These are phyloP conservation scores for Nyssa sinensis DNA, from an alignment of 148 eudicot species.

Conservation along the genomic window DNA sequence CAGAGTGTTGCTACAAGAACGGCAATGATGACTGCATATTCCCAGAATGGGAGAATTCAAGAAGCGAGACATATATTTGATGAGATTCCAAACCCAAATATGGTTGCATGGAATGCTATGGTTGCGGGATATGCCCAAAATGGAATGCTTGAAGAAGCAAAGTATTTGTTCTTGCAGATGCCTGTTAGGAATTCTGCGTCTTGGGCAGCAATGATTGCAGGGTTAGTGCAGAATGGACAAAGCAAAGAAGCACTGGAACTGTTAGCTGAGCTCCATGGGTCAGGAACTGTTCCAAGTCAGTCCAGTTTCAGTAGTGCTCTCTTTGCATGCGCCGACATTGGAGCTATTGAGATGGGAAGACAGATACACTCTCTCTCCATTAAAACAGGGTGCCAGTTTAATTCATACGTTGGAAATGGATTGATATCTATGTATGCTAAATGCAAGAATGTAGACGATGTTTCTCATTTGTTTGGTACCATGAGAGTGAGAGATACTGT, in stretches of 20 bases:
- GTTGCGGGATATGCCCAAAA: conserved; percentile 42
- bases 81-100: conserved; percentile 30
- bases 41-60: conserved; percentile 37
- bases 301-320: conserved; percentile 42
- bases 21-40: conserved; percentile 45
- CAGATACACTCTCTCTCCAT: conserved; percentile 43
- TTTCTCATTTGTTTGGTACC: conserved; percentile 36
- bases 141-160: conserved; percentile 47
- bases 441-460: conserved; percentile 42
- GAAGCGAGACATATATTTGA: conserved; percentile 36
- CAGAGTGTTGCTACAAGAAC: conserved; percentile 29
- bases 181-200: conserved; percentile 27
- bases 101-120: conserved; percentile 49
- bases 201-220: conserved; percentile 49
- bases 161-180: conserved; percentile 28
- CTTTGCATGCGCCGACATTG: conserved; percentile 38
- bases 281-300: conserved; percentile 34
- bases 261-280: conserved; percentile 33
- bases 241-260: conserved; percentile 37
- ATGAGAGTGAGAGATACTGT: conserved; percentile 21
- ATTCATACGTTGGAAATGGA: conserved; percentile 36
- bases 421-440: conserved; percentile 55
- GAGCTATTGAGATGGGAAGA: conserved; percentile 36
- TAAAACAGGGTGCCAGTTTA: conserved; percentile 31
- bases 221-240: conserved; percentile 32